These are phyloP conservation scores for Fraxinus velutina DNA, from an alignment of 305 asterid genomes.

Conservation along the genomic window DNA sequence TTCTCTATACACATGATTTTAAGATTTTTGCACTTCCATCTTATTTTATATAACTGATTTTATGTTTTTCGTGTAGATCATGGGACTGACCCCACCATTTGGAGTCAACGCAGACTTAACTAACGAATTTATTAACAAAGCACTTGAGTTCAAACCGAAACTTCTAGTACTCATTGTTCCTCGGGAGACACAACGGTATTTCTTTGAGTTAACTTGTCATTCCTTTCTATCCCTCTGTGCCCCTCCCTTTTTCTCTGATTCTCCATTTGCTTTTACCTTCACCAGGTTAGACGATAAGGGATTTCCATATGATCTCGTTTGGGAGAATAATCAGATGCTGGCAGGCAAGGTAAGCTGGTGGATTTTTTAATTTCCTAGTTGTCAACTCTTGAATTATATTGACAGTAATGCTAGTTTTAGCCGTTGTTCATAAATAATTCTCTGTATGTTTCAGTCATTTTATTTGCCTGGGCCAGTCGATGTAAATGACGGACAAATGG, in stretches of 20 bases:
- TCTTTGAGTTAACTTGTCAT: neutral
- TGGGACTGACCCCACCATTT: constrained; percentile 96
- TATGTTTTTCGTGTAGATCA: constrained; percentile 50
- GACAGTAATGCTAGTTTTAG: neutral
- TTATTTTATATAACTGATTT: neutral
- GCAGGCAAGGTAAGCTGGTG: constrained; percentile 50
- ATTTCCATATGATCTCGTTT: constrained; percentile 60
- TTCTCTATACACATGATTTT: constrained; percentile 1
- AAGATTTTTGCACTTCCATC: constrained; percentile 1
- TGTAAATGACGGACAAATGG: constrained; percentile 56
- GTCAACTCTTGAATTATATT: neutral
- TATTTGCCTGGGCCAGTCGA: constrained; percentile 86
- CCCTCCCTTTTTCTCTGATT: neutral
- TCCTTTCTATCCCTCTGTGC: neutral
- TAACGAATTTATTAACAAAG: constrained; percentile 67
- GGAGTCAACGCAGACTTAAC: constrained; percentile 74
- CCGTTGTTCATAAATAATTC: constrained; percentile 17
- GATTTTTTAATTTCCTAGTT: neutral
- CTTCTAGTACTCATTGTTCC: constrained; percentile 81
- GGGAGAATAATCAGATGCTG: constrained; percentile 71
- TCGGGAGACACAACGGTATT: constrained; percentile 59
- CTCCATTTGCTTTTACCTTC: constrained; percentile 7
- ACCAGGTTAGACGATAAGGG: constrained; percentile 59
- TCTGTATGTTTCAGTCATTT: constrained; percentile 56
- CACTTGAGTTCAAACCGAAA: constrained; percentile 84